A percentile compares a stretch with the other conserved stretches of the same genome.
Evolutionary conservation across 2,329 filamentous ascomycete species (phyloP).

Genomic region (Endothia cerciana): DNA sequence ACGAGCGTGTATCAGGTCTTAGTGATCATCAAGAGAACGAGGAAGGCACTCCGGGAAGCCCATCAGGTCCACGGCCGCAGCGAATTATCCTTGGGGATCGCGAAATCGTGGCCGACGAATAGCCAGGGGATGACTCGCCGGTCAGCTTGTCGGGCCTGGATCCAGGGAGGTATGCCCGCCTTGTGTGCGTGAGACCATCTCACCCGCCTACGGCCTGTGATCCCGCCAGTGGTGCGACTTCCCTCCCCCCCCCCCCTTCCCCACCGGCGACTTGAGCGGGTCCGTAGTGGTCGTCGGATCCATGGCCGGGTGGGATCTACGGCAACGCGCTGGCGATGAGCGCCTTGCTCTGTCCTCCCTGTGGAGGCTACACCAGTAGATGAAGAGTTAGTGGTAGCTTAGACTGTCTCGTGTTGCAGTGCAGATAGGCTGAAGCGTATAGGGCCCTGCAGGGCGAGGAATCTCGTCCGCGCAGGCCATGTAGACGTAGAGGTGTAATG

Average conservation of each 20-base stretch:
- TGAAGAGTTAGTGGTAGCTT: background rate
- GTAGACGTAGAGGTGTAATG: background rate
- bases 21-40: background rate
- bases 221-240: background rate
- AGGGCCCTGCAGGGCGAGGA: background rate
- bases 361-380: background rate
- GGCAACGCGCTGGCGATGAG: background rate
- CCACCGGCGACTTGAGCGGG: background rate
- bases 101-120: background rate
- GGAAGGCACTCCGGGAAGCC: background rate
- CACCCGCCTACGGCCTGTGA: background rate
- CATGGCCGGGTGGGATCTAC: background rate
- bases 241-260: too few relatives aligned
- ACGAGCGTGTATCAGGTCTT: background rate
- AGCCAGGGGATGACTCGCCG: background rate
- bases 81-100: background rate
- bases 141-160: background rate
- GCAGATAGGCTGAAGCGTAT: background rate
- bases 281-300: background rate
- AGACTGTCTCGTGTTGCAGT: background rate
- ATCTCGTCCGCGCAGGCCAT: background rate
- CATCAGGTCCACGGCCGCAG: background rate
- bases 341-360: background rate
- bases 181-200: background rate
- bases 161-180: background rate